phyloP scores from a whole-genome alignment of 257 asterid species.

The Gentiana straminea region DNA sequence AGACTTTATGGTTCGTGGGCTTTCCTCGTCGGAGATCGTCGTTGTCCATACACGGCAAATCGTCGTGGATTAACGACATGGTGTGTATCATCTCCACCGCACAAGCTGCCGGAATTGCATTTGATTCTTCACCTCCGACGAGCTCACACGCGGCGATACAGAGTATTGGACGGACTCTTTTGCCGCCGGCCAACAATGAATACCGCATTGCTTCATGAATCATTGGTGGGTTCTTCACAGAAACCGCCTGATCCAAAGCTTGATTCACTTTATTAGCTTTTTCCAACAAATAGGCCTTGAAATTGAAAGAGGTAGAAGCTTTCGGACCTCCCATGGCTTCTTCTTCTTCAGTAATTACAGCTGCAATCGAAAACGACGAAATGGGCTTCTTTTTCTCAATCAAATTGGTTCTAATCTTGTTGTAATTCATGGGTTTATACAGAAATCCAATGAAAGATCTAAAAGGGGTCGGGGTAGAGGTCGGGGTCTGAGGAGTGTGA shows the following conservation, averaged over 20 bases:
- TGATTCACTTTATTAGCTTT: slow-evolving; percentile 38
- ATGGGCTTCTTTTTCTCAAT: slow-evolving; percentile 5
- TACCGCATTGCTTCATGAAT: slow-evolving; percentile 75
- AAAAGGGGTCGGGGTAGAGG: too few species aligned
- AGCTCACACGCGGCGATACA: slow-evolving; percentile 73
- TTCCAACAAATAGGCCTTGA: slow-evolving; percentile 38
- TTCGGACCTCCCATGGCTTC: slow-evolving; percentile 10
- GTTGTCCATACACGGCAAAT: slow-evolving; percentile 71
- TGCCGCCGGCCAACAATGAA: slow-evolving; percentile 62
- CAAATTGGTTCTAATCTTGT: slow-evolving; percentile 2
- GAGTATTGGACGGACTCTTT: slow-evolving; percentile 64
- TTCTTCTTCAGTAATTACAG: slow-evolving; percentile 19
- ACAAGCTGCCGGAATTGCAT: slow-evolving; percentile 67
- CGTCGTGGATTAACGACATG: slow-evolving; percentile 66
- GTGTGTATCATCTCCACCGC: slow-evolving; percentile 88
- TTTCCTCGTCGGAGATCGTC: slow-evolving; percentile 78
- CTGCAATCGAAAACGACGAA: slow-evolving; percentile 17
- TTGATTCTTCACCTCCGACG: slow-evolving; percentile 55
- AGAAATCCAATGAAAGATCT: slow-evolving; percentile 13
- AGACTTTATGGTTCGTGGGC: slow-evolving; percentile 58
- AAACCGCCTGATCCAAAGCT: slow-evolving; percentile 45
- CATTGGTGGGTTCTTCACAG: slow-evolving; percentile 35
- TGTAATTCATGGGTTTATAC: slow-evolving; percentile 11
- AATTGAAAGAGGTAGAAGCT: slow-evolving; percentile 21
- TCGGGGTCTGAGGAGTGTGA: slow-evolving; percentile 3